Evolutionary conservation across 2,329 filamentous ascomycete genomes (phyloP).

Genomic region (Neofusicoccum parvum): DNA sequence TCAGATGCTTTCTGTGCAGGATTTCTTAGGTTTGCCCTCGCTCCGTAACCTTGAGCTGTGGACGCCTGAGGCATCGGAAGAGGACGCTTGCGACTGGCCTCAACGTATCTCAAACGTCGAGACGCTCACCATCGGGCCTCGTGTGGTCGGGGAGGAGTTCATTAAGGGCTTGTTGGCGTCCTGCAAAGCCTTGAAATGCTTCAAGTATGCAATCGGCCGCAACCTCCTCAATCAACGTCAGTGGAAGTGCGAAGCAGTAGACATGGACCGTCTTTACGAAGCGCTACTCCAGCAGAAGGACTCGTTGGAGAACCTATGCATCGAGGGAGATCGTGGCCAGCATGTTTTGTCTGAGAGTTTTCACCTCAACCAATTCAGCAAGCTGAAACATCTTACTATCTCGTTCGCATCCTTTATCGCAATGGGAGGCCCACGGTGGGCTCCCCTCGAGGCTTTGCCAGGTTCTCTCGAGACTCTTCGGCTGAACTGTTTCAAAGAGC

Average conservation of each 20-base stretch:
- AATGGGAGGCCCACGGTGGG: not conserved
- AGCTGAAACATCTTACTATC: not conserved
- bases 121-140: not conserved
- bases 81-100: constrained; percentile 3
- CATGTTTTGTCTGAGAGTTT: not conserved
- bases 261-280: constrained; percentile 4
- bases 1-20: constrained; percentile 5
- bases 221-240: not conserved
- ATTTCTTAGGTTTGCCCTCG: not conserved
- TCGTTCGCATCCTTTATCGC: not conserved
- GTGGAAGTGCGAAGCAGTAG: constrained; percentile 7
- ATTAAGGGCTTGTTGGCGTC: not conserved
- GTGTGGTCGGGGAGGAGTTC: constrained; percentile 2
- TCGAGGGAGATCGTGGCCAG: constrained; percentile 2
- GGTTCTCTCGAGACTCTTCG: not conserved
- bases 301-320: not conserved
- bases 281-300: not conserved
- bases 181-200: not conserved
- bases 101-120: not conserved
- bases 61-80: constrained; percentile 3
- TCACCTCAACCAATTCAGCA: not conserved
- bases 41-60: constrained; percentile 5
- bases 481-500: not conserved
- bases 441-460: not conserved
- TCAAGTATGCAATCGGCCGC: constrained; percentile 3